Conservation (phyloP, 495 filamentous ascomycete genomes). For the Penicillium herquei region DNA sequence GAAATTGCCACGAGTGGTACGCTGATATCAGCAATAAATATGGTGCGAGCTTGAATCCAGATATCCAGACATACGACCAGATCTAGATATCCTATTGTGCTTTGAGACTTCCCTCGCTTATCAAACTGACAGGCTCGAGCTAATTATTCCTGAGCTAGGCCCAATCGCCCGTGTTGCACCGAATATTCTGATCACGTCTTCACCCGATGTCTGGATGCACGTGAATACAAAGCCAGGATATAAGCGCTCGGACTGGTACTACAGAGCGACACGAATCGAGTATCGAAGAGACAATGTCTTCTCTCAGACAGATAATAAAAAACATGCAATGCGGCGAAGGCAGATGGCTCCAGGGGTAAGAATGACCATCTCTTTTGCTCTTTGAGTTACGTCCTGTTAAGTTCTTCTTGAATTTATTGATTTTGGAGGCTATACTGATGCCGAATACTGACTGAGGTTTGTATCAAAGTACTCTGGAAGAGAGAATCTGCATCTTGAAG, state of each 20-base stretch:
- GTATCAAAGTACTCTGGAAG: constrained; percentile 37
- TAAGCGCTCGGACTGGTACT: constrained; percentile 29
- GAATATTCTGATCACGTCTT: constrained; percentile 24
- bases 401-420: no score
- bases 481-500: constrained; percentile 38
- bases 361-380: no score
- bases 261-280: constrained; percentile 19
- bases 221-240: constrained; percentile 26
- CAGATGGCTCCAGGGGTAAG: constrained; percentile 27
- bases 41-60: constrained; percentile 17
- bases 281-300: constrained; percentile 24
- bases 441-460: background rate
- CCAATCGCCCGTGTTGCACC: constrained; percentile 27
- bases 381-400: no score
- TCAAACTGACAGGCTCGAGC: background rate
- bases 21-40: constrained; percentile 31
- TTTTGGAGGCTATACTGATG: background rate
- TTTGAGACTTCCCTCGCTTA: background rate
- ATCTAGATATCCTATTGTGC: background rate
- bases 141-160: constrained; percentile 10
- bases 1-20: constrained; percentile 29
- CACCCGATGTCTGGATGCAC: constrained; percentile 25
- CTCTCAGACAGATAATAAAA: constrained; percentile 23
- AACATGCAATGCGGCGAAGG: constrained; percentile 23
- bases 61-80: background rate